Base-by-base conservation (phyloP, 495 filamentous ascomycete species). In the Thozetella sp. region DNA sequence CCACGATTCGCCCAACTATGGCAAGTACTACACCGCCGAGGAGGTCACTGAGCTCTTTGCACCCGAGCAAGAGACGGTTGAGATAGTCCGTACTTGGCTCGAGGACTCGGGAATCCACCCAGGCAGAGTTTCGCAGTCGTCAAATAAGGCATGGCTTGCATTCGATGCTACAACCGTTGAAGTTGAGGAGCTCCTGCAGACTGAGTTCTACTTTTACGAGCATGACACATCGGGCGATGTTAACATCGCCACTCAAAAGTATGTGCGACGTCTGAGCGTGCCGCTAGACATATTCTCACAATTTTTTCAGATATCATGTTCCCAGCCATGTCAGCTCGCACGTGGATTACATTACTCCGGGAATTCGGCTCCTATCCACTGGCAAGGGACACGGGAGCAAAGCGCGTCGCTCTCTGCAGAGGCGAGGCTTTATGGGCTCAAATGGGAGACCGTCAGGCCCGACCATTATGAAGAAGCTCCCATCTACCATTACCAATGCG, bases 1-100 rank as follows among this genome's bases (percentile, higher is more conserved):
- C 87, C 90, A 62, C 80, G 86, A 58, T 3, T 86, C 83, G 0
- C 63, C 70, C 12, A 78, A 74, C 25, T 85, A 80, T 62, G 83
- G 83, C n/a, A 69, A 83, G 56, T 73, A 85, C 61, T 71, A 78
- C 77, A 75, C 68, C 3, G 60, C 67, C 20, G 54, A 79, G 15
- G 72, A 85, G 54, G 74, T 84, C 25, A 69, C 74, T 46, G 76
- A 83, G 25, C 62, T 80, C 0, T 85, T 84, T 67, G 73, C 74
- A 4, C 80, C 82, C 0, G 69, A 66, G 10, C 54, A 69, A 20
- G 69, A 74, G 17, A 69, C 70, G 11, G 69, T 80, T 12, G 67
- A 77, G 26, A 59, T 67, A 22, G 76, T 83, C 6, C 73, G 59
- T 22, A 58, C 69, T 1, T 86, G 83, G 83, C 67, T 87, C 17